These are phyloP conservation scores for Avicennia marina DNA, from an alignment of 257 asterid species.

Conservation along the genomic window DNA sequence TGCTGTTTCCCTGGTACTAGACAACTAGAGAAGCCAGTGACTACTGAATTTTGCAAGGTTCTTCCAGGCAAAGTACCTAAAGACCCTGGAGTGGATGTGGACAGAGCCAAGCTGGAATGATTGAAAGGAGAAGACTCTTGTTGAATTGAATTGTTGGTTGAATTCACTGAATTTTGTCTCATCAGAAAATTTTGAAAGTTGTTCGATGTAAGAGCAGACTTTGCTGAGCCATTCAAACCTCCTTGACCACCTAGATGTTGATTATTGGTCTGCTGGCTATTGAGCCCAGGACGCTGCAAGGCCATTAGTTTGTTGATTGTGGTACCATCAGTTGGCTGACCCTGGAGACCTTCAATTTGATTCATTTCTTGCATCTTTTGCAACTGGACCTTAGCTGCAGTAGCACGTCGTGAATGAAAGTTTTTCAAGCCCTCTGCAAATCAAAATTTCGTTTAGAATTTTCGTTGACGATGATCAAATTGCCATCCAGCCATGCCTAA, in stretches of 20 bases:
- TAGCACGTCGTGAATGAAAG: constrained; percentile 47
- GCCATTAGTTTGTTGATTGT: constrained; percentile 53
- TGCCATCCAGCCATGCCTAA: too few relatives aligned
- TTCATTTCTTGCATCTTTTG: constrained; percentile 50
- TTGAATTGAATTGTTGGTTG: constrained; percentile 43
- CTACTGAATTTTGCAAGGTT: constrained; percentile 32
- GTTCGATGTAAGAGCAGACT: constrained; percentile 57
- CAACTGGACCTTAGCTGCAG: constrained; percentile 41
- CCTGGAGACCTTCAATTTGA: constrained; percentile 46
- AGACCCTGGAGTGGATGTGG: constrained; percentile 38
- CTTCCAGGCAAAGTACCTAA: constrained; percentile 30
- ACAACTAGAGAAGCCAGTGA: constrained; percentile 23
- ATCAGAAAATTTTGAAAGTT: constrained; percentile 64
- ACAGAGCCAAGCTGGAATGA: constrained; percentile 32
- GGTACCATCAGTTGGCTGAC: constrained; percentile 51
- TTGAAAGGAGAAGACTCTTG: constrained; percentile 60
- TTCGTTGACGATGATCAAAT: neutral
- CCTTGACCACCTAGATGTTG: constrained; percentile 53
- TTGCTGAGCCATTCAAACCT: constrained; percentile 61
- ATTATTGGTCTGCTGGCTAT: constrained; percentile 43
- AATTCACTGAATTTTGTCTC: constrained; percentile 72
- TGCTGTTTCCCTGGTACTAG: constrained; percentile 15
- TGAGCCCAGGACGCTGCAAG: constrained; percentile 46
- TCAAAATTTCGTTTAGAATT: neutral
- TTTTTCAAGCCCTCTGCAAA: constrained; percentile 79